Evolutionary conservation across 257 asterid genomes (phyloP), one percentile per base, ranked within the genome.

Genomic region (Schizonepeta tenuifolia): DNA sequence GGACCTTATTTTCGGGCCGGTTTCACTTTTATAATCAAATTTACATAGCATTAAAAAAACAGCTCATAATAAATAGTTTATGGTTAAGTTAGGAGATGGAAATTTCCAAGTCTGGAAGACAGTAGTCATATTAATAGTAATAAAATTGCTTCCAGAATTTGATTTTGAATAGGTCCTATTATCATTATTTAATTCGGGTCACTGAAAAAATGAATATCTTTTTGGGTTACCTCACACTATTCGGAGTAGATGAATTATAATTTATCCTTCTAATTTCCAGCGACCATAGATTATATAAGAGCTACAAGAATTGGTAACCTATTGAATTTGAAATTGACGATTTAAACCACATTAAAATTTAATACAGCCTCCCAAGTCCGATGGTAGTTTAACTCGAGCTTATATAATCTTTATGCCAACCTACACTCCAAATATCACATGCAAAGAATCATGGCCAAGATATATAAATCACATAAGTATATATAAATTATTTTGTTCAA

Each of bases 381-480:
- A 28, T 28, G 4, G 33, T 28, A 28, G 5, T 28, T 1, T 28
- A 28, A 28, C 4, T 28, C 4, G 33, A 28, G 33, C n/a, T n/a
- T 28, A 5, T 28, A 3, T 28, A 28, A 28, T 3, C 33, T 28
- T 28, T 3, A 28, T 31, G 44, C 6, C 44, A 9, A 28, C 47
- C 67, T 17, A 60, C 4, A 35, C 28, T 60, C 43, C 24, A 59
- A 59, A 60, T 8, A 9, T 36, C 24, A 60, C 67, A 60, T 60
- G 67, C 67, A 60, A 6, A 7, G 28, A 60, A 60, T 35, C 47
- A 33, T 33, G 47, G 3, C 9, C 46, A 24, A 24, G 26, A 24
- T 24, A 24, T 24, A 24, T 24, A 24, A 24, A 24, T 24, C 26
- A 24, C 26, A 24, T 24, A 24, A n/a, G n/a, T 24, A 24, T 24